Evolutionary conservation across 2,329 filamentous ascomycete genomes (phyloP), one percentile per base, ranked within the genome.

Genomic region (Phialophora expanda): DNA sequence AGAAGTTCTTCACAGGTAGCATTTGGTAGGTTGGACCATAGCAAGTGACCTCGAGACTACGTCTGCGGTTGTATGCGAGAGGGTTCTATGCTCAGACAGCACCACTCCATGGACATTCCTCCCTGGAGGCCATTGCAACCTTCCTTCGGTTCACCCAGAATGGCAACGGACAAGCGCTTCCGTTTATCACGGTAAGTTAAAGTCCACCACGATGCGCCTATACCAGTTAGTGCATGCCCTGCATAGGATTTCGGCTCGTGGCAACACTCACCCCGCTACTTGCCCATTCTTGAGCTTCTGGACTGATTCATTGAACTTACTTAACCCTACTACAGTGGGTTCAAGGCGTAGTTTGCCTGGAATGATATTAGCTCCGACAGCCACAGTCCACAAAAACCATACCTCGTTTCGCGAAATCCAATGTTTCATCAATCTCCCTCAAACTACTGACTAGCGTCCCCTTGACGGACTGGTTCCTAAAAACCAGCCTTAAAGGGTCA

Each of bases 231-330:
- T 44, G 26, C 30, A 41, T 55, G 20, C 41, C 26, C n/a, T 59
- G 17, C n/a, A 20, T 46, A 22, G 38, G 17, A 9, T 41, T 6
- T 44, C 17, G 34, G 22, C 6, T 46, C 14, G 44, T n/a, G 14
- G 28, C 30, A 17, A 28, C 26, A 66, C 69, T 66, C 69, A 71
- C 69, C 69, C 70, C 20, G 70, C 70, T 34, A 72, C 68, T 59
- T 72, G 69, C 24, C 69, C 69, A 20, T 70, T 71, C 65, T 72
- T 72, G 44, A 72, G 66, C 60, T 70, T 70, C 59, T 72, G 70
- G 6, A 71, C 68, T 1, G 61, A 65, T 48, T 72, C 70, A 46
- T 72, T 72, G 64, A 66, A 72, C 44, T 69, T 62, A 48, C 67
- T 70, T 26, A 70, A 62, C n/a, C 70, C 70, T 5, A 72, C 70